A percentile compares a stretch with the other conserved stretches of the same genome.
phyloP scores from a whole-genome alignment of 1,284 basidiomycete species.

The Cutaneotrichosporon cutaneum region DNA sequence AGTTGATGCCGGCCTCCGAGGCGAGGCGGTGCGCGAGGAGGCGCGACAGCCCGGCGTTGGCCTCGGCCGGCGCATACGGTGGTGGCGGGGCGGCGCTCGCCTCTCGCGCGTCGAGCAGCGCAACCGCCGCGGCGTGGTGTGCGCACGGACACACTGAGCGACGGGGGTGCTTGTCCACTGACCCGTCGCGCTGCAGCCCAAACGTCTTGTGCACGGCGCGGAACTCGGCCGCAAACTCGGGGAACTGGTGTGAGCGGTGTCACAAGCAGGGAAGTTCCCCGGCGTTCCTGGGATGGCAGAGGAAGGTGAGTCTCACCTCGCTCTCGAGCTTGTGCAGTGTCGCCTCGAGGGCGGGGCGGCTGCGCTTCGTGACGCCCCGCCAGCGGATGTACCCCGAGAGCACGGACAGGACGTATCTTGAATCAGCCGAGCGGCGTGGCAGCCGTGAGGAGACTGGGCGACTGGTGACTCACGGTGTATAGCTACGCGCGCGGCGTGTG shows the following conservation, averaged over 20 bases:
- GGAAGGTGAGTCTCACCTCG: constrained; percentile 3
- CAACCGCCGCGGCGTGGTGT: neutral
- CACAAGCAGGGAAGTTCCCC: too few relatives aligned
- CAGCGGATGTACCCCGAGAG: constrained; percentile 1
- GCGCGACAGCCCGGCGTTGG: constrained; percentile 40
- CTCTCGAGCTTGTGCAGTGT: constrained; percentile 1
- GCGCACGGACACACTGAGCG: neutral
- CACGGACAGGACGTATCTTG: constrained; percentile 12
- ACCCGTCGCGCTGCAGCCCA: neutral
- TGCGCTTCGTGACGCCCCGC: neutral
- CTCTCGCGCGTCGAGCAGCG: neutral
- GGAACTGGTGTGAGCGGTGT: constrained; percentile 5
- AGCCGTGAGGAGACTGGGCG: too few relatives aligned
- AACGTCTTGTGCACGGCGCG: constrained; percentile 5
- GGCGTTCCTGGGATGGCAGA: too few relatives aligned
- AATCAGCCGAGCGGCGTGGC: too few relatives aligned
- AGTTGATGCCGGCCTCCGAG: constrained; percentile 12
- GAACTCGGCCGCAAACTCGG: constrained; percentile 14
- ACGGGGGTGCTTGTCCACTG: neutral
- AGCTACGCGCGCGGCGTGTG: neutral
- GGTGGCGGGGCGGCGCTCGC: constrained; percentile 32
- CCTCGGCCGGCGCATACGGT: constrained; percentile 42
- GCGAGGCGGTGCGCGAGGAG: constrained; percentile 40
- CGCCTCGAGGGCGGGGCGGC: constrained; percentile 3
- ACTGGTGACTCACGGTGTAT: too few relatives aligned